These are phyloP conservation scores for Geranium brycei DNA, from an alignment of 345 rosid genomes.

Conservation along the genomic window DNA sequence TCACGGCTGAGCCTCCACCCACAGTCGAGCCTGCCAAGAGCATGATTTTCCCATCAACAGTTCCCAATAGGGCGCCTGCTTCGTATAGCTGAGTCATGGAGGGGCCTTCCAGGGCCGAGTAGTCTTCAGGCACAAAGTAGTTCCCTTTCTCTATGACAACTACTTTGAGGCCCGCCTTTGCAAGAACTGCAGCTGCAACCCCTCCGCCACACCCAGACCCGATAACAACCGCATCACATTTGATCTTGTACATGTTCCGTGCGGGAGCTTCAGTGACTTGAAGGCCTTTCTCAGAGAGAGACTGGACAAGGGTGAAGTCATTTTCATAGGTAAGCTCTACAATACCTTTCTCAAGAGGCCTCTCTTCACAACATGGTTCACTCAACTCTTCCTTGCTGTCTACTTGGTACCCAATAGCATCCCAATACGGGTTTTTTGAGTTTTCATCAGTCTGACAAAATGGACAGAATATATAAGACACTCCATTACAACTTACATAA, in stretches of 20 bases:
- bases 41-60: background rate
- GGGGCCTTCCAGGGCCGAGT: background rate
- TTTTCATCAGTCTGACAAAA: no score
- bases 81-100: background rate
- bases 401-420: constrained; percentile 43
- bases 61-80: background rate
- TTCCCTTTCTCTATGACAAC: background rate
- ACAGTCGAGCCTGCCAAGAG: background rate
- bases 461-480: no score
- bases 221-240: background rate
- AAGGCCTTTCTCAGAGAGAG: background rate
- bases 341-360: constrained; percentile 35
- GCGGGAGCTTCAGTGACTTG: background rate
- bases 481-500: no score
- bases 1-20: background rate
- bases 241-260: background rate
- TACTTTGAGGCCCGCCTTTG: background rate
- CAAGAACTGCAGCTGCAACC: background rate
- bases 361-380: constrained; percentile 8
- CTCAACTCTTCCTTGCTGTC: constrained; percentile 16
- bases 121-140: background rate
- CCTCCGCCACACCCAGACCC: background rate
- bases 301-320: background rate
- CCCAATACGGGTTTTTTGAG: constrained; percentile 31
- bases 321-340: constrained; percentile 25